Percentiles rank a stretch among this genome's conserved stretches.
These are phyloP conservation scores for Pseudofabraea citricarpa DNA, from an alignment of 2,329 filamentous ascomycete genomes.

Conservation along the genomic window DNA sequence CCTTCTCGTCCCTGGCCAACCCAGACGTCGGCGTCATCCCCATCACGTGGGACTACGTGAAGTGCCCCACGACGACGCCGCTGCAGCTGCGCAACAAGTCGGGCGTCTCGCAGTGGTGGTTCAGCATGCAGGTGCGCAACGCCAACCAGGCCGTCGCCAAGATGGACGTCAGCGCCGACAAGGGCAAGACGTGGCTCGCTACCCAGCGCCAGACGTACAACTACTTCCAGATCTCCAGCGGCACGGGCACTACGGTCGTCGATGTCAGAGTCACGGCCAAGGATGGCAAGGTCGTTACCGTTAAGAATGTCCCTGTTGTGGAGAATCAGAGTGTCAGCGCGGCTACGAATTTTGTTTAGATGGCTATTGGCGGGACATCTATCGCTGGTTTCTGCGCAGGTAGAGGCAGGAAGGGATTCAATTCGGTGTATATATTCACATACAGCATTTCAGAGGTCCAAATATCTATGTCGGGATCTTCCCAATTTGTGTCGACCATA, in stretches of 20 bases:
- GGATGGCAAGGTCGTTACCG: conserved; percentile 1
- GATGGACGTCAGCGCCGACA: background rate
- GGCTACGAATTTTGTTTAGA: background rate
- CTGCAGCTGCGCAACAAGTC: background rate
- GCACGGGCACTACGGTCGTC: background rate
- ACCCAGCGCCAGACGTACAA: background rate
- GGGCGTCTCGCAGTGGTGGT: background rate
- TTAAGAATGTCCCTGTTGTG: background rate
- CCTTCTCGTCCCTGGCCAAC: background rate
- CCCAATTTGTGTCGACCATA: too few relatives aligned
- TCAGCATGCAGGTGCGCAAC: background rate
- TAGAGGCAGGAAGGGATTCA: too few relatives aligned
- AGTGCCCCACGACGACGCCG: background rate
- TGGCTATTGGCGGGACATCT: too few relatives aligned
- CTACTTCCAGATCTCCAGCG: background rate
- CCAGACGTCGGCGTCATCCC: background rate
- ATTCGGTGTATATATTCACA: too few relatives aligned
- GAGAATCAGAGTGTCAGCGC: background rate
- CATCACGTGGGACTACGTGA: background rate
- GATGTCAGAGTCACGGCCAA: conserved; percentile 1
- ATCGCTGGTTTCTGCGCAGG: too few relatives aligned
- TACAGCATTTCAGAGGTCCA: too few relatives aligned
- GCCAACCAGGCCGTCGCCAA: background rate
- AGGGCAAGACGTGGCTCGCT: background rate
- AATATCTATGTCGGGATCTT: too few relatives aligned